Evolutionary conservation across 371 early-diverging fungal genomes (phyloP), one percentile per base, ranked within the genome.

Genomic region (Basidiobolus meristosporus): DNA sequence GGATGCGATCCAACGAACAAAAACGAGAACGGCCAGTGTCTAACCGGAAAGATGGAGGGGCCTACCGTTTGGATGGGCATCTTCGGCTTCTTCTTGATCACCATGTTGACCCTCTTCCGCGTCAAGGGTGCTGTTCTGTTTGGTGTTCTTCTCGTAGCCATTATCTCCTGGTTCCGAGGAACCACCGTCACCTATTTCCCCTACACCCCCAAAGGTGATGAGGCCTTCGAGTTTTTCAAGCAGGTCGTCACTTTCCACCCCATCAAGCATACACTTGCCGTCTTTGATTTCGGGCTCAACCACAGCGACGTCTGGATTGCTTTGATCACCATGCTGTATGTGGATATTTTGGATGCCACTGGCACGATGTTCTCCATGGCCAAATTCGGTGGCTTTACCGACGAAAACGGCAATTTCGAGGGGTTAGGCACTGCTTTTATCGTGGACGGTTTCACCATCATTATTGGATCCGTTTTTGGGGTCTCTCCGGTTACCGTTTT

Each of bases 281-380:
- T 49, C 46, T 68, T 77, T 56, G 49, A 78, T 42, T 83, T 78
- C 43, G 63, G 76, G 36, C 38, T 76, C 31, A 44, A 56, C 1
- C 51, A 62, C 21, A 63, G 70, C 31, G 68, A 76, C 26, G 60
- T 80, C 28, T 83, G 84, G 84, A 57, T 80, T 41, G 80, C 82
- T 9, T 56, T 84, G 43, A 65, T 84, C 38, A 84, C 82, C 0
- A 75, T 84, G 53, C 53, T 82, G 17, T 80, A 78, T 41, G 80
- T 83, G 36, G 84, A 83, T 50, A 75, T 83, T 36, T 54, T 83
- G 50, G 82, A 82, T 48, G 70, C 76, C 40, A 82, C 82, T 1
- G 81, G 81, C 14, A 78, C 77, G 9, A 52, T 84, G 62, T 81
- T 73, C 40, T 75, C 78, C 7, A 77, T 82, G 73, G 78, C 77